Percentiles rank a stretch among this genome's conserved stretches.
These are phyloP conservation scores for Phialophora expanda DNA, from an alignment of 2,329 filamentous ascomycete species.

Conservation along the genomic window DNA sequence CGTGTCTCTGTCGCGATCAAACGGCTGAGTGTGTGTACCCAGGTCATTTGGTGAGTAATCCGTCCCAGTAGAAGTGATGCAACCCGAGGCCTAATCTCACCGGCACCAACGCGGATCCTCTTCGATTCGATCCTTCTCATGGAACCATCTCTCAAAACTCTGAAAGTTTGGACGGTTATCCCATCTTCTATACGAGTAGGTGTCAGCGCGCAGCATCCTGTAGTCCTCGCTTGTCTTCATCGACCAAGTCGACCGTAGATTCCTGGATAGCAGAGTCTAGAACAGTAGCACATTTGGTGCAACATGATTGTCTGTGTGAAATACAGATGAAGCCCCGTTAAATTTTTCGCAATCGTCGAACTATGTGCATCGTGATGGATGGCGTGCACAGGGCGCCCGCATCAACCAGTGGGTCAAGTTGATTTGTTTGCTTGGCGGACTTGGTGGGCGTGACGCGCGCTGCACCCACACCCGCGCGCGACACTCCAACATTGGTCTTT, in stretches of 20 bases:
- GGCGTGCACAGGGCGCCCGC: too few relatives aligned
- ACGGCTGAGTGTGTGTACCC: neutral
- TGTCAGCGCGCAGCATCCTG: neutral
- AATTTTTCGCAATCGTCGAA: too few relatives aligned
- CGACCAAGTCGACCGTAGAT: neutral
- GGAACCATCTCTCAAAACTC: neutral
- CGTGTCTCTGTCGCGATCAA: slow-evolving; percentile 11
- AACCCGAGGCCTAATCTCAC: neutral
- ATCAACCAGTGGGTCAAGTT: neutral
- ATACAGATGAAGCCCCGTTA: neutral
- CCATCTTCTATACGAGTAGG: neutral
- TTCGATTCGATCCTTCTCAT: neutral
- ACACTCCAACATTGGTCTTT: slow-evolving; percentile 12
- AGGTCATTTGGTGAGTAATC: neutral
- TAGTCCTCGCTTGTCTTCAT: neutral
- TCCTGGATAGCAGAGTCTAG: neutral
- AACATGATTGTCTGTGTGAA: neutral
- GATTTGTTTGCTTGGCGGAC: slow-evolving; percentile 10
- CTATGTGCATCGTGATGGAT: neutral
- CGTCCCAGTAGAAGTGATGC: neutral
- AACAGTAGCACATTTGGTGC: neutral
- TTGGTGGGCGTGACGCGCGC: slow-evolving; percentile 14
- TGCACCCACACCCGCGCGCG: neutral
- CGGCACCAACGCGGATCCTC: neutral
- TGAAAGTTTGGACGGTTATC: slow-evolving; percentile 1